Base-by-base conservation (phyloP, 169 alveolate genomes). In the Plasmodium billcollinsi region DNA sequence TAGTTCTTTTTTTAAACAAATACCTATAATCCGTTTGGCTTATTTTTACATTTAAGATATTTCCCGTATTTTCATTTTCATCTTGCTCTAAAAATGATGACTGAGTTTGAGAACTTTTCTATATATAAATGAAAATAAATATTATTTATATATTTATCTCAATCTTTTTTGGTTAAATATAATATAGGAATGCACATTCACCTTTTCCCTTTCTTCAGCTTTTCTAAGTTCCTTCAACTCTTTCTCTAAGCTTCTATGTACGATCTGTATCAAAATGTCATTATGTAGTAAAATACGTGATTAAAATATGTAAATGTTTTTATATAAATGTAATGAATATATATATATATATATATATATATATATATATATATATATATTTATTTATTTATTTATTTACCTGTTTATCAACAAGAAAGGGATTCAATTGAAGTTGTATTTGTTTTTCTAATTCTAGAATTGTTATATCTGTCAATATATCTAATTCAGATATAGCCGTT, bases 1-100 rank as follows among this genome's bases (percentile, higher is more conserved):
- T 20, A 18, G 20, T 61, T 18, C 29, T 18, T 7, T 11, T 20
- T 2, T 7, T 5, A 21, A 20, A 11, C 39, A 73, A 14, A 14
- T 75, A 91, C 93, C 95, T 94, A 26, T 78, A 80, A 26, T 94
- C 96, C 9, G 96, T 90, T 73, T 94, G 96, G 54, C 96, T 94
- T 39, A 94, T 94, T 76, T 94, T 94, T 63, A 94, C 96, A 49
- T 94, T 94, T 74, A 94, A 73, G 20, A 90, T 93, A 59, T 92
- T 88, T 20, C 89, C 89, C 2, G 76, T 67, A n/a, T 78, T 69
- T 59, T 78, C 89, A n/a, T 78, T 21, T 49, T 65, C 76, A 43
- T 15, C 76, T n/a, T 66, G 67, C 33, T 78, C 89, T 52, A 78
- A 12, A 70, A 78, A 78, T 15, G 89, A 78, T 3, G 89, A 50